Conservation (phyloP, 345 rosid species). For the Cardamine resedifolia region DNA sequence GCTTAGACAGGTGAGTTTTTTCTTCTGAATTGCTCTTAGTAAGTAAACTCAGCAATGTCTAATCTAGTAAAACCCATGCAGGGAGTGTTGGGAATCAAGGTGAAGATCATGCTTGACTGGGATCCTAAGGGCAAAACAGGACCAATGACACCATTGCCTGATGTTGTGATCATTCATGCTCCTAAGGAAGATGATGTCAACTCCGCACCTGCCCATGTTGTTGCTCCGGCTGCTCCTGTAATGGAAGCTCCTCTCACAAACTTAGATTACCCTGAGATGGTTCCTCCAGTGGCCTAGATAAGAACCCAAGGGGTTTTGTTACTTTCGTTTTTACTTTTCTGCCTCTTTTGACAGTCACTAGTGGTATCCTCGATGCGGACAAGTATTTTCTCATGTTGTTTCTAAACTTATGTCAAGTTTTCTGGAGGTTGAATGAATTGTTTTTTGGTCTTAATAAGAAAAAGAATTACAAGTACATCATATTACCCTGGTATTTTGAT, state of each 20-base stretch:
- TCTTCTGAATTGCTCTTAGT: neutral
- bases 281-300: conserved; percentile 43
- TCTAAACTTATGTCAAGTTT: neutral
- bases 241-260: conserved; percentile 34
- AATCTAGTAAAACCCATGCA: conserved; percentile 4
- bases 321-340: neutral
- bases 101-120: conserved; percentile 75
- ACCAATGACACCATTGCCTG: conserved; percentile 72
- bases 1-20: conserved; percentile 58
- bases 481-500: no score
- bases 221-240: conserved; percentile 7
- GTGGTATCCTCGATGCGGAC: neutral
- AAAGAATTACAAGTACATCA: neutral
- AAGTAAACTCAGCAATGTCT: neutral
- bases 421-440: neutral
- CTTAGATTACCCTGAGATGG: conserved; percentile 45
- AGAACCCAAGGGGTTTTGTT: neutral
- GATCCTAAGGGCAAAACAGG: conserved; percentile 70
- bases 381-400: neutral
- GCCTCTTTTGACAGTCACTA: neutral
- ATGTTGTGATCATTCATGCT: conserved; percentile 71
- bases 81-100: conserved; percentile 81
- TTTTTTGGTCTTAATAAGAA: neutral
- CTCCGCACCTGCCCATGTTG: neutral
- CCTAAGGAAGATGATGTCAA: conserved; percentile 62